A percentile compares a stretch with the other conserved stretches of the same genome.
Evolutionary conservation across 106 monocot genomes (phyloP).

Genomic region (Dioscorea zingiberensis): DNA sequence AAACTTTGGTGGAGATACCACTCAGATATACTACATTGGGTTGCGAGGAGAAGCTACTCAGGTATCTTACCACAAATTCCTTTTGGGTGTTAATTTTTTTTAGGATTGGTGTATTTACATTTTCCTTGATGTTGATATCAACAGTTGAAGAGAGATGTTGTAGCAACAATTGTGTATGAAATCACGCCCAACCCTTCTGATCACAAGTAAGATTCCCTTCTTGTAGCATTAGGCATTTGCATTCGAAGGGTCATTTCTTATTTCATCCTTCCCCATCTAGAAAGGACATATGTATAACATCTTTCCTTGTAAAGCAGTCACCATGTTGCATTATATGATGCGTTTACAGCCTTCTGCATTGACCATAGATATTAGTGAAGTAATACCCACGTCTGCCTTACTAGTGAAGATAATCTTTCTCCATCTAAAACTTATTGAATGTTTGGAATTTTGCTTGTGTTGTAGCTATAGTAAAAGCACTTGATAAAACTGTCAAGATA

Average conservation of each 20-base stretch:
- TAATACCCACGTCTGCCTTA: not conserved
- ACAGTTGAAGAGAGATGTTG: constrained; percentile 96
- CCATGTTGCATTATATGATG: not conserved
- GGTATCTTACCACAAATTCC: constrained; percentile 24
- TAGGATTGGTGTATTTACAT: constrained; percentile 1
- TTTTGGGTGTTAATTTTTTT: not conserved
- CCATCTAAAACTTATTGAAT: no score
- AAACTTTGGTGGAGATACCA: constrained; percentile 85
- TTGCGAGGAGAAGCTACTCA: constrained; percentile 95
- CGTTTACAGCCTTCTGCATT: not conserved
- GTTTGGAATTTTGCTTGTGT: no score
- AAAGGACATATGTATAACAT: no score
- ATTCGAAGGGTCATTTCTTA: not conserved
- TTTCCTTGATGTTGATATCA: constrained; percentile 1
- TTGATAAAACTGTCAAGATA: no score
- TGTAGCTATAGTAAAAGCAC: no score
- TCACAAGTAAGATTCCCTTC: constrained; percentile 95
- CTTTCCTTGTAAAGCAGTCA: not conserved
- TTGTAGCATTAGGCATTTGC: not conserved
- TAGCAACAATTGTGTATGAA: constrained; percentile 95
- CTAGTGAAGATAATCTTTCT: not conserved
- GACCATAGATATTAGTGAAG: not conserved
- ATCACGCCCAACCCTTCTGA: constrained; percentile 95
- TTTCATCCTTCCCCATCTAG: no score
- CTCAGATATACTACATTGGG: constrained; percentile 92